Percentiles rank a stretch among this genome's conserved stretches.
Evolutionary conservation across 345 rosid species (phyloP).

Genomic region (Citrus inodora): DNA sequence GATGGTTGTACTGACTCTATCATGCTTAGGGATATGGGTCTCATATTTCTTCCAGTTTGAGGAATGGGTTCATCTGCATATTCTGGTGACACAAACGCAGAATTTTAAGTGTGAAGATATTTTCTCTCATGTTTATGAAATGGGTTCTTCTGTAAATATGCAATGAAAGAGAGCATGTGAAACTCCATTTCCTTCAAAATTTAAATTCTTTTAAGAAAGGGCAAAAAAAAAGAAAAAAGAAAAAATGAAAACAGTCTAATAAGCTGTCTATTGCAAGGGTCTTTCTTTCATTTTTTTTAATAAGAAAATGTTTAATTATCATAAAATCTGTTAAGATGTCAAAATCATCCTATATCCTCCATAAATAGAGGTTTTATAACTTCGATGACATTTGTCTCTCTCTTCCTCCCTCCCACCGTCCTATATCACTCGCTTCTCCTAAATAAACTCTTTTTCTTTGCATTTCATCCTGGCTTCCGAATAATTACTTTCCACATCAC

Average conservation of each 20-base stretch:
- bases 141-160: conserved; percentile 9
- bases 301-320: conserved; percentile 14
- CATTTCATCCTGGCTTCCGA: background rate
- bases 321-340: conserved; percentile 21
- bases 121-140: conserved; percentile 12
- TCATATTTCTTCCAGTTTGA: conserved; percentile 17
- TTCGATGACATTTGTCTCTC: background rate
- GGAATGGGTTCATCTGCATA: conserved; percentile 24
- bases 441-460: background rate
- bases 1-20: conserved; percentile 21
- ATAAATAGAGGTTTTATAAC: conserved; percentile 9
- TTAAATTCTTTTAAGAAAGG: conserved; percentile 16
- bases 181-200: background rate
- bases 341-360: conserved; percentile 10
- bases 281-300: background rate
- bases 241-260: conserved; percentile 2
- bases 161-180: background rate
- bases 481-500: background rate
- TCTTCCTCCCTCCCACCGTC: background rate
- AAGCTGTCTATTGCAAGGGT: background rate
- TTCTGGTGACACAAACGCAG: conserved; percentile 27
- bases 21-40: conserved; percentile 43
- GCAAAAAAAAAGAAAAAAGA: background rate
- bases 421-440: background rate
- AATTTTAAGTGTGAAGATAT: conserved; percentile 35